These are phyloP conservation scores for Ustulina deusta DNA, from an alignment of 2,329 filamentous ascomycete species.

Conservation along the genomic window DNA sequence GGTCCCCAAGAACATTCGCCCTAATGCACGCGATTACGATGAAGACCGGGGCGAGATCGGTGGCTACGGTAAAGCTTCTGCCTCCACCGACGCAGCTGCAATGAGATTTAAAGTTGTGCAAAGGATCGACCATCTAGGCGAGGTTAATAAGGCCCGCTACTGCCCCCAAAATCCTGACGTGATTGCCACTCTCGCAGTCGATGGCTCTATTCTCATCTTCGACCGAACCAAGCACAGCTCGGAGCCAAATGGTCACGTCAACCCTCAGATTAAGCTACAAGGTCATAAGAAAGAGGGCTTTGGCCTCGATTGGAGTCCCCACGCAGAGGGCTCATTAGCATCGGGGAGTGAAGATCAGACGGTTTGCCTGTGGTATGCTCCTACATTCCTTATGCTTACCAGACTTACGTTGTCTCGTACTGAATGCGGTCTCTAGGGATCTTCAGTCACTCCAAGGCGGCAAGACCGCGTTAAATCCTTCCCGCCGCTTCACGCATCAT, in stretches of 20 bases:
- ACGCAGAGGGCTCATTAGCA: slow-evolving; percentile 81
- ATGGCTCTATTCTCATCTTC: slow-evolving; percentile 90
- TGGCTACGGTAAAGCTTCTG: slow-evolving; percentile 78
- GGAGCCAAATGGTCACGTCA: slow-evolving; percentile 78
- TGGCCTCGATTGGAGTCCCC: slow-evolving; percentile 91
- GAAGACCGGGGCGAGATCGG: slow-evolving; percentile 93
- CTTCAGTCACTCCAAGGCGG: slow-evolving; percentile 78
- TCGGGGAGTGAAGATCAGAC: slow-evolving; percentile 94
- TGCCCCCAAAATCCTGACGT: slow-evolving; percentile 98
- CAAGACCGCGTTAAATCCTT: slow-evolving; percentile 76
- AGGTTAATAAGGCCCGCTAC: slow-evolving; percentile 98
- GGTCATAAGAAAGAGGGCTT: slow-evolving; percentile 93
- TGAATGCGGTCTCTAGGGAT: slow-evolving; percentile 69
- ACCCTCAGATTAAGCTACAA: slow-evolving; percentile 84
- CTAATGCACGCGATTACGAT: slow-evolving; percentile 87
- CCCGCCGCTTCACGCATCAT: slow-evolving; percentile 86
- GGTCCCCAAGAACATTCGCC: slow-evolving; percentile 81
- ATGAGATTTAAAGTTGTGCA: slow-evolving; percentile 94
- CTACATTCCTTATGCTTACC: background rate
- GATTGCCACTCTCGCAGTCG: slow-evolving; percentile 90
- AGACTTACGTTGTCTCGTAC: slow-evolving; percentile 5
- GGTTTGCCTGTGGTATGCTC: slow-evolving; percentile 84
- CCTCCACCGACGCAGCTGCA: slow-evolving; percentile 69
- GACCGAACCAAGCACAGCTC: slow-evolving; percentile 94
- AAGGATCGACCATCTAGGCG: slow-evolving; percentile 94